phyloP scores from a whole-genome alignment of 306 rosid genomes.

The Begonia fuchsioides region DNA sequence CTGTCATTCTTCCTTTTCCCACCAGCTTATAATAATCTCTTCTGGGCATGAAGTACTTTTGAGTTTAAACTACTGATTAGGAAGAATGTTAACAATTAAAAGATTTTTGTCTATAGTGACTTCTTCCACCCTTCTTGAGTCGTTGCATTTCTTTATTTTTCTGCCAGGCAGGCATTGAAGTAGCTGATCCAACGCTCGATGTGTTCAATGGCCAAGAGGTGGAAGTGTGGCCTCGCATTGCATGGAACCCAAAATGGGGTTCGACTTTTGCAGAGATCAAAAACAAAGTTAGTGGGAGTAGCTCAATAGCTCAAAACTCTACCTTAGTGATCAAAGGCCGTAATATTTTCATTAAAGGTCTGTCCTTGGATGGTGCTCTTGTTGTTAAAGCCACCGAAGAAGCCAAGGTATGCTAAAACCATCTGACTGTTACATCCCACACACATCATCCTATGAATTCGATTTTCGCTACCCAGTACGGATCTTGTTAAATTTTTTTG shows the following conservation, averaged over 20 bases:
- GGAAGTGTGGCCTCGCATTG: slow-evolving; percentile 74
- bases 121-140: too few relatives aligned
- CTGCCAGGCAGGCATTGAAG: slow-evolving; percentile 64
- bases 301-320: slow-evolving; percentile 70
- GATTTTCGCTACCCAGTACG: too few relatives aligned
- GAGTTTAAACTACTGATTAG: too few relatives aligned
- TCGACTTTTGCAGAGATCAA: slow-evolving; percentile 48
- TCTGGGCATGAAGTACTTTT: too few relatives aligned
- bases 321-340: slow-evolving; percentile 65
- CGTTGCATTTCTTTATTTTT: slow-evolving; percentile 3
- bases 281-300: slow-evolving; percentile 49
- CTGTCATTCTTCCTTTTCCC: too few relatives aligned
- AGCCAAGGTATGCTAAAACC: slow-evolving; percentile 45
- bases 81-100: too few relatives aligned
- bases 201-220: slow-evolving; percentile 79
- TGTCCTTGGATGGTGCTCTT: slow-evolving; percentile 79
- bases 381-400: slow-evolving; percentile 43
- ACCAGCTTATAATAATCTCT: too few relatives aligned
- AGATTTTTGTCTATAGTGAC: too few relatives aligned
- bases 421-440: background rate
- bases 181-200: slow-evolving; percentile 57
- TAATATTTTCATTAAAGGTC: slow-evolving; percentile 38
- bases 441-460: too few relatives aligned
- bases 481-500: too few relatives aligned
- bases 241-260: slow-evolving; percentile 96